Conservation (phyloP, 2,329 filamentous ascomycete genomes). For the Penicillium sp. region DNA sequence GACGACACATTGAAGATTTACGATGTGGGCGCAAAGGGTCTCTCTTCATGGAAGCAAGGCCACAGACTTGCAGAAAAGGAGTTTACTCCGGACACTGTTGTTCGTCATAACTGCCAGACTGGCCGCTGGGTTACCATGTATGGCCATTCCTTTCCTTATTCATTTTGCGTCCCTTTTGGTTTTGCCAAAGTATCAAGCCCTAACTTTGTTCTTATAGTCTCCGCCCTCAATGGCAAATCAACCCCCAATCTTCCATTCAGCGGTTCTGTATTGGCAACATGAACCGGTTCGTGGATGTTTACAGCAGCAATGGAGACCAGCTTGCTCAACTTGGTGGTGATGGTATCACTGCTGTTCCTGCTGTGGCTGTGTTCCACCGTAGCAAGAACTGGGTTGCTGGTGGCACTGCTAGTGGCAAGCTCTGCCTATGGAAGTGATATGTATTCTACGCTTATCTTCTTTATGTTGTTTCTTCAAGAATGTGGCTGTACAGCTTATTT, state of each 20-base stretch:
- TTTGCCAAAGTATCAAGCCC: background rate
- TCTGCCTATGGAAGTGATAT: conserved; percentile 79
- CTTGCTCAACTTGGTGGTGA: conserved; percentile 85
- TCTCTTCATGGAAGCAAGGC: conserved; percentile 59
- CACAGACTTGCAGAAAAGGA: conserved; percentile 59
- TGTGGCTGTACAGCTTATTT: background rate
- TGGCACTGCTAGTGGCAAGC: conserved; percentile 86
- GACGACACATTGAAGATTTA: conserved; percentile 96
- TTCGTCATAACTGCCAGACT: conserved; percentile 93
- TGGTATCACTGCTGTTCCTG: conserved; percentile 89
- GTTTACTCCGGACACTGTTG: conserved; percentile 67
- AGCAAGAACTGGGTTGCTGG: conserved; percentile 88
- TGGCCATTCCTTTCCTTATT: conserved; percentile 24
- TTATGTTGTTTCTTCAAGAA: background rate
- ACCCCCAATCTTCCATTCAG: conserved; percentile 74
- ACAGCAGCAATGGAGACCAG: conserved; percentile 77
- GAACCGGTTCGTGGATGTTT: conserved; percentile 95
- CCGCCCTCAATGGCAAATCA: conserved; percentile 85
- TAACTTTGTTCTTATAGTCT: conserved; percentile 46
- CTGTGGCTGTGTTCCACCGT: conserved; percentile 87
- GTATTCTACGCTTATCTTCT: background rate
- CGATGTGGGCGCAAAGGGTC: conserved; percentile 62
- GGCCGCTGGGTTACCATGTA: conserved; percentile 88
- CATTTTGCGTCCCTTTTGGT: background rate
- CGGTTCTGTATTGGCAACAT: conserved; percentile 95